Conservation (phyloP, 2,329 filamentous ascomycete species). For the Pleomassaria siparia region DNA sequence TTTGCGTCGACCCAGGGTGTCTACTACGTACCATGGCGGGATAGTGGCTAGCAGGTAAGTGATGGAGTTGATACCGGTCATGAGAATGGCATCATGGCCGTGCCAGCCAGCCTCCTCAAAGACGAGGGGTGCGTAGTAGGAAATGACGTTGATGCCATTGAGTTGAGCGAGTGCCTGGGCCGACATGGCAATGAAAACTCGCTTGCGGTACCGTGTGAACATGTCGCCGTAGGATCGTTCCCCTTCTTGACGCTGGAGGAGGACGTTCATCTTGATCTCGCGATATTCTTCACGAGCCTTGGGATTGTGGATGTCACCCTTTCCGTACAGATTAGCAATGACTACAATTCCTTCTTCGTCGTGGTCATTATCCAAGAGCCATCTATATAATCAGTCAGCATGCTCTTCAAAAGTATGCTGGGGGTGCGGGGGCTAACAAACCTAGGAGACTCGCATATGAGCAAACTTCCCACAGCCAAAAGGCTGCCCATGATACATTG, state of each 20-base stretch:
- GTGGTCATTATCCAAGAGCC: constrained; percentile 95
- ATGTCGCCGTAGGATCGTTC: constrained; percentile 90
- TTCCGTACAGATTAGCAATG: constrained; percentile 95
- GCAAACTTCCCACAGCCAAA: constrained; percentile 79
- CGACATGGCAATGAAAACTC: constrained; percentile 98
- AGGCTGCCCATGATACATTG: constrained; percentile 93
- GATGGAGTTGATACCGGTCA: constrained; percentile 95
- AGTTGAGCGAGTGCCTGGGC: constrained; percentile 93
- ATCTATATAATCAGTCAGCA: constrained; percentile 59
- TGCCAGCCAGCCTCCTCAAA: constrained; percentile 97
- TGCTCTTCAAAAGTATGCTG: no score
- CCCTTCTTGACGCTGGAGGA: constrained; percentile 90
- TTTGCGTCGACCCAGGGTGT: constrained; percentile 83
- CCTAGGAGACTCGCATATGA: constrained; percentile 97
- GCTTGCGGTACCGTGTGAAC: constrained; percentile 88
- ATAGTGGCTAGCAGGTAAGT: constrained; percentile 91
- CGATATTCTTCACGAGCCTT: constrained; percentile 95
- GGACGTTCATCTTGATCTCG: constrained; percentile 98
- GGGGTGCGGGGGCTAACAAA: constrained; percentile 53
- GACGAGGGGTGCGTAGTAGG: constrained; percentile 94
- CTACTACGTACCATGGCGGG: constrained; percentile 95
- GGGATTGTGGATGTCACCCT: constrained; percentile 89
- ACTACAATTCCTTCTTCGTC: constrained; percentile 98
- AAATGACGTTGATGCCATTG: constrained; percentile 99
- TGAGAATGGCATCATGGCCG: constrained; percentile 86